phyloP scores from a whole-genome alignment of 257 asterid genomes.

The Sherardia arvensis region DNA sequence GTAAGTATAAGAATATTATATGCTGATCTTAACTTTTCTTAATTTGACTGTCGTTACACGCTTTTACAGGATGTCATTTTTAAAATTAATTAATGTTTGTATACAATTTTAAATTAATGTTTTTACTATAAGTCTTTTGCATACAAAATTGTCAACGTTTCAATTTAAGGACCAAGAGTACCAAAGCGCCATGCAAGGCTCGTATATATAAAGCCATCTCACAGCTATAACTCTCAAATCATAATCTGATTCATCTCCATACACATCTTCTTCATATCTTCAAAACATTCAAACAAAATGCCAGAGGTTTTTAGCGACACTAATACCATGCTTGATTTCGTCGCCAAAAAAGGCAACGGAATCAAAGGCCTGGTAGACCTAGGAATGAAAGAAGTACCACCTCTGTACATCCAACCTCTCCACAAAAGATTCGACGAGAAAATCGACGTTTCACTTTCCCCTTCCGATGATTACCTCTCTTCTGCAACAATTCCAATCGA shows the following conservation, averaged over 20 bases:
- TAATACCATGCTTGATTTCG: conserved; percentile 18
- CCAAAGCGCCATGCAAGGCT: no score
- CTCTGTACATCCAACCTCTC: conserved; percentile 19
- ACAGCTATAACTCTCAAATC: background rate
- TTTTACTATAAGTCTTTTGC: no score
- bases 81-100: no score
- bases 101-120: no score
- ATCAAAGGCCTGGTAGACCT: conserved; percentile 23
- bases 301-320: conserved; percentile 15
- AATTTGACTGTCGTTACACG: no score
- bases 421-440: conserved; percentile 13
- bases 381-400: conserved; percentile 17
- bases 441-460: background rate
- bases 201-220: background rate
- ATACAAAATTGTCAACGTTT: no score
- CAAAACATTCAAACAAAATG: conserved; percentile 7
- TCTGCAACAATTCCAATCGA: conserved; percentile 3
- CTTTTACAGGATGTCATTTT: no score
- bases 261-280: no score
- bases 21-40: no score
- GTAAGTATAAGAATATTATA: no score
- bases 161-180: no score
- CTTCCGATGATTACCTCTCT: background rate
- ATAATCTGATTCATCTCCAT: no score
- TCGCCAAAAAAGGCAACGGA: conserved; percentile 24